Conservation (phyloP, 768 basidiomycete species). For the Leucogyrophana mollusca region DNA sequence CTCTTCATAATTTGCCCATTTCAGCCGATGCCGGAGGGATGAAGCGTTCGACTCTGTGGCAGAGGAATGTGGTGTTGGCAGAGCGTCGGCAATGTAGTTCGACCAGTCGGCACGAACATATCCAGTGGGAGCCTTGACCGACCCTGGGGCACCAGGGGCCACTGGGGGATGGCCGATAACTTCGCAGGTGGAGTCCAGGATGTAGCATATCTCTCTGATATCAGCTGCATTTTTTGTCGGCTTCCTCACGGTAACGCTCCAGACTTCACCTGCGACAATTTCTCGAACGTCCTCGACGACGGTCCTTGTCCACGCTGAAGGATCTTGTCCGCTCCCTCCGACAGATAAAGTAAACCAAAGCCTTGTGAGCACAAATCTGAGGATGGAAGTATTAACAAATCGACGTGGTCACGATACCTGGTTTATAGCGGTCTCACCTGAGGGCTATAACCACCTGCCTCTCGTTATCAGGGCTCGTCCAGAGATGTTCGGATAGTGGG, state of each 20-base stretch:
- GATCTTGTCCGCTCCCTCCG: slow-evolving; percentile 34
- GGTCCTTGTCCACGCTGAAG: slow-evolving; percentile 32
- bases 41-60: slow-evolving; percentile 2
- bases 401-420: neutral
- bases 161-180: slow-evolving; percentile 49
- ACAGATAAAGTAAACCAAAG: slow-evolving; percentile 65
- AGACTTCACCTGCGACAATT: slow-evolving; percentile 56
- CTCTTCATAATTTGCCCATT: slow-evolving; percentile 72
- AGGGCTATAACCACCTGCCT: slow-evolving; percentile 56
- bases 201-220: slow-evolving; percentile 42
- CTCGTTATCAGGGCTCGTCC: slow-evolving; percentile 59
- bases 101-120: slow-evolving; percentile 66
- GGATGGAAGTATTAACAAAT: slow-evolving; percentile 3
- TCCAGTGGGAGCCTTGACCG: neutral
- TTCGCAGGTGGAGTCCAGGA: slow-evolving; percentile 73
- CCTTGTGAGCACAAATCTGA: slow-evolving; percentile 63
- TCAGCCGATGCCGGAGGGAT: slow-evolving; percentile 40
- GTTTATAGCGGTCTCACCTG: slow-evolving; percentile 39
- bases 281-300: slow-evolving; percentile 49
- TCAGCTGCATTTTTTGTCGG: slow-evolving; percentile 6
- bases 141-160: neutral
- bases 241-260: slow-evolving; percentile 45
- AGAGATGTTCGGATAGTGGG: slow-evolving; percentile 45
- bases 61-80: neutral
- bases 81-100: slow-evolving; percentile 41